Conservation (phyloP, 23 red algal genomes). For the Gracilaria caudata region DNA sequence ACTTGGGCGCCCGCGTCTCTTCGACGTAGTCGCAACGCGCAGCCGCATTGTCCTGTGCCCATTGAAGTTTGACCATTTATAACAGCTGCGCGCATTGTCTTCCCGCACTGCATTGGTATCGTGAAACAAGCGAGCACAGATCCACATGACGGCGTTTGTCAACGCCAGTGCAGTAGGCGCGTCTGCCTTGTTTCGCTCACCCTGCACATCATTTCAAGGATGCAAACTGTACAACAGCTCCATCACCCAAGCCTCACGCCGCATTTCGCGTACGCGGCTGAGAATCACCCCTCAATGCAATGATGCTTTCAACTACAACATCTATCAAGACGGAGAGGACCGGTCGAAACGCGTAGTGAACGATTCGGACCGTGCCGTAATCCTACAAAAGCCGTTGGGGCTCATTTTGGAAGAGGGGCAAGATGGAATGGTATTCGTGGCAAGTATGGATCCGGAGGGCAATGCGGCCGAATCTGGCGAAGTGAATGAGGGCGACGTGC, state of each 20-base stretch:
- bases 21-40: not conserved
- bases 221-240: slow-evolving; percentile 18
- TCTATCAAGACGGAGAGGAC: slow-evolving; percentile 94
- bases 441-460: slow-evolving; percentile 87
- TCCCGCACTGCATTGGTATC: too few relatives aligned
- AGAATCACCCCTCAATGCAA: slow-evolving; percentile 11
- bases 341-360: slow-evolving; percentile 72
- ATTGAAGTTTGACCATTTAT: not conserved
- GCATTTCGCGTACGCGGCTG: not conserved
- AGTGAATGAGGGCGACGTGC: slow-evolving; percentile 87
- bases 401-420: slow-evolving; percentile 93
- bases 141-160: slow-evolving; percentile 1
- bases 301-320: slow-evolving; percentile 90
- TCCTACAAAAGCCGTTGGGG: slow-evolving; percentile 89
- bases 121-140: not conserved
- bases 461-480: slow-evolving; percentile 85
- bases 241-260: not conserved
- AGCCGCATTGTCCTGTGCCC: not conserved
- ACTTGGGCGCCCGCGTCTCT: not conserved
- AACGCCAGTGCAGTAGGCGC: not conserved
- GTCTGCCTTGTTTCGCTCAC: not conserved
- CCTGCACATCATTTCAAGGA: not conserved
- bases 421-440: slow-evolving; percentile 98
- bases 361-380: slow-evolving; percentile 72
- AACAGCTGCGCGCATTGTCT: not conserved